Percentiles rank a stretch among this genome's conserved stretches.
phyloP scores from a whole-genome alignment of 2,329 filamentous ascomycete genomes.

The Botrytis porri region DNA sequence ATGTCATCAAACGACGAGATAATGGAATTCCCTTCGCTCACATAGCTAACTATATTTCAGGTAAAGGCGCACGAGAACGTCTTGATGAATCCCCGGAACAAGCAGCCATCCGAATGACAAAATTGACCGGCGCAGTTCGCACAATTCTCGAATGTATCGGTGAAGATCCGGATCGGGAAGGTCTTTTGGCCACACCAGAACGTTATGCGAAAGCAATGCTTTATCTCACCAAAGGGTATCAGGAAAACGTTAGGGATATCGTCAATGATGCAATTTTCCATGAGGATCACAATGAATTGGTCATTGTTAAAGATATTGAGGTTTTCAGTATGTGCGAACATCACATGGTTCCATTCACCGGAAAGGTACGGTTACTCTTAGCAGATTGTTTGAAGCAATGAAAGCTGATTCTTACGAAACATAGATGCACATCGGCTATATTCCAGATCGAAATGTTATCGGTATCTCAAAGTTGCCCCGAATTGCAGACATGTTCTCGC shows the following conservation, averaged over 20 bases:
- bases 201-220: constrained; percentile 95
- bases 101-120: constrained; percentile 51
- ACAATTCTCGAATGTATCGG: constrained; percentile 68
- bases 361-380: constrained; percentile 62
- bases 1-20: not conserved
- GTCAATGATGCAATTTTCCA: constrained; percentile 94
- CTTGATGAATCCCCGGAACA: constrained; percentile 55
- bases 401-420: constrained; percentile 19
- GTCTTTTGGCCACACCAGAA: constrained; percentile 67
- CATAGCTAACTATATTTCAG: constrained; percentile 38
- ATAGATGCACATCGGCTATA: constrained; percentile 98
- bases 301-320: constrained; percentile 97
- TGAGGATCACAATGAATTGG: constrained; percentile 94
- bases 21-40: not conserved
- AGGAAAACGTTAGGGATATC: constrained; percentile 87
- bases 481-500: constrained; percentile 95
- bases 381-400: not conserved
- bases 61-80: constrained; percentile 61
- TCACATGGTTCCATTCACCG: constrained; percentile 92
- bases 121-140: constrained; percentile 59
- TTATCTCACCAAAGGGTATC: constrained; percentile 94
- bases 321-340: constrained; percentile 95
- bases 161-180: constrained; percentile 64
- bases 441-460: constrained; percentile 85
- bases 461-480: constrained; percentile 93